Conservation (phyloP, 441 rosid species). For the Omphalea diandra region DNA sequence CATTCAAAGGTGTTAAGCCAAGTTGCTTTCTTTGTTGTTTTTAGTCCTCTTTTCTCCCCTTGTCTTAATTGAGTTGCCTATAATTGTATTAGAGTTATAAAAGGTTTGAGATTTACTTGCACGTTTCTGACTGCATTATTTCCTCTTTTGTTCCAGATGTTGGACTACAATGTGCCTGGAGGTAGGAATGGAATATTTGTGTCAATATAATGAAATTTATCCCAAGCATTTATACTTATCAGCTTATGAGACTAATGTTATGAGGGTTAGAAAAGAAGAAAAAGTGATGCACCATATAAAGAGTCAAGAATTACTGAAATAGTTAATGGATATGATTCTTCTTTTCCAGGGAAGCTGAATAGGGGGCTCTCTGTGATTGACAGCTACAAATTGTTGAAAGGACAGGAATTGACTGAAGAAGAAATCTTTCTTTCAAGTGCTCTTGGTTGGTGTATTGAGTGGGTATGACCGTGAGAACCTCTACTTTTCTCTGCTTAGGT, state of each 20-base stretch:
- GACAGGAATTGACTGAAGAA: constrained; percentile 58
- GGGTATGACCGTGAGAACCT: constrained; percentile 47
- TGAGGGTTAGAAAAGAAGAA: neutral
- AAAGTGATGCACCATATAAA: neutral
- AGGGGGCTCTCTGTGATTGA: constrained; percentile 80
- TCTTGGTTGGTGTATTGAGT: constrained; percentile 95
- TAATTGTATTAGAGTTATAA: neutral
- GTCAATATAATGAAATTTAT: neutral
- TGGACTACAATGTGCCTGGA: constrained; percentile 89
- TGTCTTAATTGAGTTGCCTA: neutral
- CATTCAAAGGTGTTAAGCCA: neutral
- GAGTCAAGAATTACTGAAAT: neutral
- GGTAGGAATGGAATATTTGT: constrained; percentile 22
- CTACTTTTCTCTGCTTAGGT: neutral
- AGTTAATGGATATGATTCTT: neutral
- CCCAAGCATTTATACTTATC: constrained; percentile 6
- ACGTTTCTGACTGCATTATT: constrained; percentile 3
- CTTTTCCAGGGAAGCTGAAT: constrained; percentile 65
- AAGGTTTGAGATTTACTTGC: neutral
- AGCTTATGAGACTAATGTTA: neutral
- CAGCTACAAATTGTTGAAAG: constrained; percentile 71
- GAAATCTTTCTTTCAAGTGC: constrained; percentile 66
- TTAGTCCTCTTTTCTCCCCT: too few relatives aligned
- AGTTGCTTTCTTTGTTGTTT: neutral
- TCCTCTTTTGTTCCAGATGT: constrained; percentile 52